Evolutionary conservation across 306 rosid species (phyloP).

Genomic region (Prunus fruticosa): DNA sequence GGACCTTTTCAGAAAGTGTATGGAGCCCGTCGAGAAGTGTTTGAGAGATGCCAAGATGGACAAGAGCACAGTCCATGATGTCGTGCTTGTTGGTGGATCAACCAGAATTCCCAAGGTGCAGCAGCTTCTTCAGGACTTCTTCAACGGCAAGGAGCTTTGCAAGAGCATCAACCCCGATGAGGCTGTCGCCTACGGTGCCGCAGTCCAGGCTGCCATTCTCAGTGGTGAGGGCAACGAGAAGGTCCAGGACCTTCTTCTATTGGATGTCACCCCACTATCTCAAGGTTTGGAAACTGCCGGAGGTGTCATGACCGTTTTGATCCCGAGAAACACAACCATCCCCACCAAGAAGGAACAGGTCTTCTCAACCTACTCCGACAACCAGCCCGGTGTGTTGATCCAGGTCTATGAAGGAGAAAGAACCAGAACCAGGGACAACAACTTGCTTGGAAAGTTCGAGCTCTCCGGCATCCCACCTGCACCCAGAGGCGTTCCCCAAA

Average conservation of each 20-base stretch:
- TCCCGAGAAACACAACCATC: conserved; percentile 72
- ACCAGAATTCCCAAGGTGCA: conserved; percentile 75
- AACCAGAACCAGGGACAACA: conserved; percentile 67
- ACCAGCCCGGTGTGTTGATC: conserved; percentile 79
- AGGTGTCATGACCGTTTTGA: conserved; percentile 71
- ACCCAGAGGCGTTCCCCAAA: conserved; percentile 76
- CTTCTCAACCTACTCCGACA: conserved; percentile 73
- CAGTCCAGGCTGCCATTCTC: conserved; percentile 65
- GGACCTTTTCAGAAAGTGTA: conserved; percentile 69
- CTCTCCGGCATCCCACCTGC: conserved; percentile 82
- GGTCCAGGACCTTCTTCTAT: conserved; percentile 69
- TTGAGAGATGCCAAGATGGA: conserved; percentile 75
- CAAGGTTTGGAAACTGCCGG: conserved; percentile 75
- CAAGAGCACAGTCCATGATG: conserved; percentile 57
- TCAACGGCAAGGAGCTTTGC: conserved; percentile 67
- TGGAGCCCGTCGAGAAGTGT: conserved; percentile 77
- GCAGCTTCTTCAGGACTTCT: conserved; percentile 60
- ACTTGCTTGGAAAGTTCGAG: conserved; percentile 69
- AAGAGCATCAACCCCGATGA: conserved; percentile 78
- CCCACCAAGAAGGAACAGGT: conserved; percentile 81
- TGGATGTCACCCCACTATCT: conserved; percentile 70
- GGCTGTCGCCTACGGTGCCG: conserved; percentile 76
- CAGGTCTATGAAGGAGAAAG: conserved; percentile 77
- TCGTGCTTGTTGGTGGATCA: conserved; percentile 72
- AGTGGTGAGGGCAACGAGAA: conserved; percentile 79